Evolutionary conservation across 129 eudicot genomes (phyloP), one percentile per base, ranked within the genome.

Genomic region (Apium graveolens): DNA sequence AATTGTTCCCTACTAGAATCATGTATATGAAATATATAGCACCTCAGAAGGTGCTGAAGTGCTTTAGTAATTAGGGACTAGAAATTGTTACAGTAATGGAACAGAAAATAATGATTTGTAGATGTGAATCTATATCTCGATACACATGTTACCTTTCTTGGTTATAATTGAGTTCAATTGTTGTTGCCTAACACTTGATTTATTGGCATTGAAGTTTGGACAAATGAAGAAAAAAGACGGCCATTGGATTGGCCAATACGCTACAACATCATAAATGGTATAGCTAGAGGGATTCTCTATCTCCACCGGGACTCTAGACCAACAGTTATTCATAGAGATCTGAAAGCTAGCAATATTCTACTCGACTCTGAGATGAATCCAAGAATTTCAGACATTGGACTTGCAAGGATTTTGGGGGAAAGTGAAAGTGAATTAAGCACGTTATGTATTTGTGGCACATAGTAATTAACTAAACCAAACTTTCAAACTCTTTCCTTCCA

Each of bases 261-360:
- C 45, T 69, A 16, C 45, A 69, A 69, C 27, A 69, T 69, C 74
- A 35, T 69, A 5, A 69, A 35, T 17, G 45, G 45, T 39, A 69
- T 69, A 9, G 74, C 74, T 35, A 69, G 45, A 69, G 74, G 74
- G 29, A 20, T 69, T 37, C 74, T 37, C 29, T 70, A 70, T 70
- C 43, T 70, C 21, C 74, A 70, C n/a, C 29, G 38, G 17, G 26
- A 6, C 17, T 38, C 46, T 35, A 70, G 31, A 70, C 16, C 24
- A 12, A 70, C 29, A 70, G 11, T 70, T 20, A 70, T 70, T 24
- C 74, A 70, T 8, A 70, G 74, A 70, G 12, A 70, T 38, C 46
- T 70, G 3, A 37, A 10, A 18, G 8, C 74, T 7, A 70, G 31
- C 31, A 70, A 38, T 70, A 70, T 70, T 38, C 43, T 70, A 9